Conservation (phyloP, 768 basidiomycete genomes). For the Russula foetens region DNA sequence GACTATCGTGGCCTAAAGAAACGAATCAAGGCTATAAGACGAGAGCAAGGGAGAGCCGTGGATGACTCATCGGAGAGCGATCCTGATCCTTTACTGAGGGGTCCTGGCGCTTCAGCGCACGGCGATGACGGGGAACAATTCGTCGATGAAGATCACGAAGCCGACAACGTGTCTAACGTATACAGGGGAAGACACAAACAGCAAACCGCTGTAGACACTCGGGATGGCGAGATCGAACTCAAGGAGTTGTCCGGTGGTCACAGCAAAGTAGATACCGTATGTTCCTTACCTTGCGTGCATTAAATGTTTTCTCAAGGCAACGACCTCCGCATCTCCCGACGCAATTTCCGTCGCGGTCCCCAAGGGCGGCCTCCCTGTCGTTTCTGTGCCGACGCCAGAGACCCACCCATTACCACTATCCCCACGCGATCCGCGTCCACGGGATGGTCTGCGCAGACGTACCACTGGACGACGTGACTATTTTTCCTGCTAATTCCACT, state of each 20-base stretch:
- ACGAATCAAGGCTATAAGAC: constrained; percentile 10
- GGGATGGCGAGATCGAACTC: background rate
- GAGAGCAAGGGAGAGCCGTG: background rate
- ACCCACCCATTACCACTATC: background rate
- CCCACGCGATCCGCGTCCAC: background rate
- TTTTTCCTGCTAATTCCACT: background rate
- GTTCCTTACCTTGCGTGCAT: background rate
- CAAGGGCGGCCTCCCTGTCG: background rate
- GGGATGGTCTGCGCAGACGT: constrained; percentile 5
- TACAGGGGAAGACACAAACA: background rate
- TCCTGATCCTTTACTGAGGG: background rate
- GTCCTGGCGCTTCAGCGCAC: background rate
- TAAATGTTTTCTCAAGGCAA: background rate
- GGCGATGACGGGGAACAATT: too few species aligned
- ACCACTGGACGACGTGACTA: constrained; percentile 5
- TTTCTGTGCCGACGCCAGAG: background rate
- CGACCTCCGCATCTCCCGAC: background rate
- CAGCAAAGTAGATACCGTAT: background rate
- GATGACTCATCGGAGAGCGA: background rate
- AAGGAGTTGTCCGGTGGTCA: background rate
- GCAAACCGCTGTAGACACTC: background rate
- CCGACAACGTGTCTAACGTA: background rate
- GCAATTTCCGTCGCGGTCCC: background rate
- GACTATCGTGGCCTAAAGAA: constrained; percentile 20
- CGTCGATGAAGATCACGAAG: background rate